These are phyloP conservation scores for Russula olivacea DNA, from an alignment of 768 basidiomycete genomes.

Conservation along the genomic window DNA sequence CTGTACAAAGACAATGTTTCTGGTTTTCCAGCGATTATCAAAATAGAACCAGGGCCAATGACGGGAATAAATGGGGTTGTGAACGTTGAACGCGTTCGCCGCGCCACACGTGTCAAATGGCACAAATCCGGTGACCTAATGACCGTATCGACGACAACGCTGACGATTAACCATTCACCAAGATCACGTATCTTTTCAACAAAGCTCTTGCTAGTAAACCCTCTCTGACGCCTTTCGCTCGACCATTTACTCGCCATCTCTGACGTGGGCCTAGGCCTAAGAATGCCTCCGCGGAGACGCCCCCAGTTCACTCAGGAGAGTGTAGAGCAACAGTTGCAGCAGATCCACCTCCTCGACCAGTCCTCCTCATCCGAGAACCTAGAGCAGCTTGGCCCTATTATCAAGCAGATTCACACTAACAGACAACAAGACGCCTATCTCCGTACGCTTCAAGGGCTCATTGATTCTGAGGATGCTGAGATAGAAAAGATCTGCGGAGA, in stretches of 20 bases:
- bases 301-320: slow-evolving; percentile 73
- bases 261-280: not conserved
- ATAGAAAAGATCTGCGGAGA: slow-evolving; percentile 94
- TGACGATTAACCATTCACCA: not conserved
- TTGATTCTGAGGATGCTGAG: slow-evolving; percentile 91
- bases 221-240: not conserved
- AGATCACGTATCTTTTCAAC: not conserved
- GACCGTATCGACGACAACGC: not conserved
- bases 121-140: not conserved
- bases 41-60: too few relatives aligned
- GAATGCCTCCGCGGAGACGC: slow-evolving; percentile 69
- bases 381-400: slow-evolving; percentile 91
- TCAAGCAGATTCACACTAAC: slow-evolving; percentile 87
- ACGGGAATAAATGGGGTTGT: too few relatives aligned
- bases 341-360: slow-evolving; percentile 83
- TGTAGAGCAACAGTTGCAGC: slow-evolving; percentile 86
- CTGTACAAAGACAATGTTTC: too few relatives aligned
- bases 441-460: slow-evolving; percentile 76
- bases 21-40: too few relatives aligned
- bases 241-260: not conserved
- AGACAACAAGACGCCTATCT: slow-evolving; percentile 88
- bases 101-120: not conserved
- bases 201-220: not conserved
- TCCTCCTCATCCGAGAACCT: slow-evolving; percentile 90
- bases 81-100: too few relatives aligned